Evolutionary conservation across 176 grass and related monocot species (phyloP).

Genomic region (Phyllostachys edulis): DNA sequence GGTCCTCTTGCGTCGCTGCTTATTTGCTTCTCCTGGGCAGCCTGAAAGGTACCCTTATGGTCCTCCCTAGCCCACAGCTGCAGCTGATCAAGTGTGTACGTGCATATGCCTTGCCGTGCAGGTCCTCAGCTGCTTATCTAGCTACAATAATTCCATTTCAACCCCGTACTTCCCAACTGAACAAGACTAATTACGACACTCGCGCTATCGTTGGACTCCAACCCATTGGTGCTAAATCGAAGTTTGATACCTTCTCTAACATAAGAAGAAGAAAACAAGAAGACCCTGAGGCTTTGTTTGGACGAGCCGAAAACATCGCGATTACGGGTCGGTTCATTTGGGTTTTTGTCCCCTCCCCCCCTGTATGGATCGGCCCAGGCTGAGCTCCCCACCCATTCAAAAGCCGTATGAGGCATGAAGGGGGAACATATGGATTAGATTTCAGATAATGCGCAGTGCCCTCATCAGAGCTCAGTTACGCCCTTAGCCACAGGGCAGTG

Average conservation of each 20-base stretch:
- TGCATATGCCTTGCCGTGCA: neutral
- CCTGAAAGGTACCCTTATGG: conserved; percentile 4
- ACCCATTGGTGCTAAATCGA: neutral
- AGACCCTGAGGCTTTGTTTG: neutral
- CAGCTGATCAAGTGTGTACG: neutral
- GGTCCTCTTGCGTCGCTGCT: neutral
- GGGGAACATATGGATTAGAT: neutral
- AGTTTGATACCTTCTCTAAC: neutral
- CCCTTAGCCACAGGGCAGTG: neutral
- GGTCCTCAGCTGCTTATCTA: neutral
- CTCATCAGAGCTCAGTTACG: neutral
- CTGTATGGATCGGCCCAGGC: neutral
- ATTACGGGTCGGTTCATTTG: neutral
- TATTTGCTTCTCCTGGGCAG: neutral
- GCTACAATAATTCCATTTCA: neutral
- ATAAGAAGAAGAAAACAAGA: neutral
- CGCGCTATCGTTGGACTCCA: neutral
- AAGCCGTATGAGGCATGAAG: neutral
- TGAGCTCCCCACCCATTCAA: neutral
- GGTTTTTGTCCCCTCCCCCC: neutral
- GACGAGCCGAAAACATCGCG: neutral
- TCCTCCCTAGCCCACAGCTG: neutral
- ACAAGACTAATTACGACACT: neutral
- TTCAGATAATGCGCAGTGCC: neutral
- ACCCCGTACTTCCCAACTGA: neutral